Base-by-base conservation (phyloP, 2,329 filamentous ascomycete species). In the Clonostachys rhizophaga region DNA sequence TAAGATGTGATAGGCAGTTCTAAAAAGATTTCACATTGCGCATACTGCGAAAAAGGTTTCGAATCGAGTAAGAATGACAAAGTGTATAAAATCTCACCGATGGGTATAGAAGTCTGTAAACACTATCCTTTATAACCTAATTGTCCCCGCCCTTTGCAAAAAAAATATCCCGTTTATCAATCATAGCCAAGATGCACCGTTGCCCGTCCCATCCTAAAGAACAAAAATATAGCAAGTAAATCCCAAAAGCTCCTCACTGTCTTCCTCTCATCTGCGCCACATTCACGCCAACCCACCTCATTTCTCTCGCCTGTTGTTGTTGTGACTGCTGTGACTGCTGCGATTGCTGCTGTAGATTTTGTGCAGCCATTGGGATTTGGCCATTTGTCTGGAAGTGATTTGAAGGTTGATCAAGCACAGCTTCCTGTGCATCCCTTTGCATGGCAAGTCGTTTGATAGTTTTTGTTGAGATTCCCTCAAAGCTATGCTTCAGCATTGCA, bases 401-500 rank as follows among this genome's bases (percentile, higher is more conserved):
- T 67, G 66, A 51, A 16, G 54, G 52, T 34, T 54, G 47, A 14
- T 63, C 59, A 42, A 61, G 51, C 13, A 54, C 40, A 20, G 54
- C 50, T 47, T 54, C 57, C 34, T 65, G 62, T 53, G 67, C 54
- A 40, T 63, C 60, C 43, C 60, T 62, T 20, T 70, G 66, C 35
- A 65, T 63, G 52, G 58, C 63, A 13, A 83, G 62, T 4, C 68
- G 63, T 5, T 72, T 65, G 20, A 74, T 52, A 6, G 74, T 65
- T 42, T 72, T 67, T 33, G 61, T 64, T 5, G 72, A 81, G 12
- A 72, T 69, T 43, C 60, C 58, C 50, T 81, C 74, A 54, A 84
- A 84, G 37, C 67, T 75, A 37, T 70, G 64, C 50, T 72, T 69
- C n/a, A 84, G 67, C 49, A 72, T 69, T 34, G 72, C 65, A 3